Base-by-base conservation (phyloP, 192 early-diverging fungal species). In the Mortierella hygrophila region DNA sequence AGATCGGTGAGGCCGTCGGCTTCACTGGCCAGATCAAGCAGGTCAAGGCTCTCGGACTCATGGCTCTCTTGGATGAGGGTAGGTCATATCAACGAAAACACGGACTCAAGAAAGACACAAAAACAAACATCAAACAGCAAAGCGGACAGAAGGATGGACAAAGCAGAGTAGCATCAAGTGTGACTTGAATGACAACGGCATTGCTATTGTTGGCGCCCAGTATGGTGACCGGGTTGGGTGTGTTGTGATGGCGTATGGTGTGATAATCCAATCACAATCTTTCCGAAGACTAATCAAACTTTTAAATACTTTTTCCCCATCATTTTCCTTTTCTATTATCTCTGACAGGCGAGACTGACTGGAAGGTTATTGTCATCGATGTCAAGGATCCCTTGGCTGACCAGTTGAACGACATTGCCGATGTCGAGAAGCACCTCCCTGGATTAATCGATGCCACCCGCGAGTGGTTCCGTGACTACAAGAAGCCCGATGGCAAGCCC, bases 391-490 rank as follows among this genome's bases (percentile, higher is more conserved):
- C 99, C 11, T 90, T 99, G 81, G 99, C 99, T 46, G 83, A 93
- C 85, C 97, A 99, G 92, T 93, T 99, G 81, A 98, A 99, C 91
- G 95, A 99, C 88, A 95, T 99, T 90, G 97, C 98, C 87, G 98
- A 99, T 90, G 97, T 99, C 82, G 97, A 99, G 92, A 95, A 93
- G 82, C 96, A 97, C 92, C 92, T 98, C 78, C 98, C 98, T 55
- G 98, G 98, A 76, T 92, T 99, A 32, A 87, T 99, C 44, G 94
- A 96, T 75, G 98, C 98, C 68, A 98, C 97, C 60, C 97, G 98
- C 90, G 98, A 99, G 88, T 99, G 98, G 98, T 99, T 99, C 97
- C 96, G 97, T 87, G 98, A 98, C 91, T 99, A 99, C 96, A 99
- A 99, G 92, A 99, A 98, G 86, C 98, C 98, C 74, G 98, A 99